Evolutionary conservation across 495 filamentous ascomycete genomes (phyloP), one percentile per base, ranked within the genome.

Genomic region (Talaromyces stipitatus): DNA sequence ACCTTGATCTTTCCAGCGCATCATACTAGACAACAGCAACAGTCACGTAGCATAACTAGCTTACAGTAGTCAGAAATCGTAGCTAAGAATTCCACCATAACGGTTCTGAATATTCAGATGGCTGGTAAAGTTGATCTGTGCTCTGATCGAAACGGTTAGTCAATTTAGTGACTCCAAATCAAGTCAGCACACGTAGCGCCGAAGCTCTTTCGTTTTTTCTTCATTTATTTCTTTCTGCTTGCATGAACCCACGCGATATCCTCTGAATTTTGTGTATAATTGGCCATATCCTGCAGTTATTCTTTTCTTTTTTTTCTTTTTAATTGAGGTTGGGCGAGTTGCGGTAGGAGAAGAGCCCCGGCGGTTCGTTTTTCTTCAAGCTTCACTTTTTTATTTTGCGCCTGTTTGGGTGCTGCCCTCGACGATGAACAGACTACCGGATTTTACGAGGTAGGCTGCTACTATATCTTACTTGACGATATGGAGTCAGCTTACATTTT

Each of bases 371-470:
- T 48, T 23, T 8, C 45, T 47, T 2, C 18, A 3, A 16, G 20
- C 2, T 47, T 24, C 18, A 48, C 22, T 11, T 48, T 26, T 48
- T 24, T n/a, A n/a, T 1, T 24, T 48, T 26, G 18, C 22, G 10
- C 9, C 22, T 14, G 20, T 48, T 6, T 12, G 1, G 20, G 2
- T 48, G 7, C 20, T 48, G 8, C 9, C 8, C 12, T 48, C 45
- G 22, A 56, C 28, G 23, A 60, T 60, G 59, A 55, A 60, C 45
- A 27, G 12, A 22, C 16, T 29, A 14, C 54, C 53, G 24, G 59
- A 60, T 60, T 60, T 57, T 28, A 57, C 16, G 54, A 60, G 59
- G 59, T 60, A 48, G 5, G 53, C 56, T n/a, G n/a, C n/a, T n/a
- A n/a, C n/a, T 0, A 45, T 23, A n/a, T 2, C 16, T 7, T 20